Evolutionary conservation across 345 rosid genomes (phyloP), one percentile per base, ranked within the genome.

Genomic region (Fremontodendron californicum): DNA sequence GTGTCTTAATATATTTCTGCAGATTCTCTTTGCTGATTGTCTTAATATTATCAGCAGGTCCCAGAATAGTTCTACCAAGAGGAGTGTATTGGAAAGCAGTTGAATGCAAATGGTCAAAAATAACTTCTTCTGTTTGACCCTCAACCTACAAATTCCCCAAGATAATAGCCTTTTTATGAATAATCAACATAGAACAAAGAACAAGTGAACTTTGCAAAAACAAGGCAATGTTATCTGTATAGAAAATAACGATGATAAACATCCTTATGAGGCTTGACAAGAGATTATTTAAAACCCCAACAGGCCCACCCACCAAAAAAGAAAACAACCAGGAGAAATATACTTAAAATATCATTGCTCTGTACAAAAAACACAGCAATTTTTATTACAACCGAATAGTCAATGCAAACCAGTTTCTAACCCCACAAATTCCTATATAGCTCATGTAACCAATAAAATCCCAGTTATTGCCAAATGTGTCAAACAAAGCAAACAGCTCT

Each of bases 101-200:
- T n/a, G 99, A 94, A 82, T 96, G 99, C 88, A 96, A 85, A 85
- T 96, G 99, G 82, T 96, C 98, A 78, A 96, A 95, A 81, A 96
- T 89, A 78, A 96, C 99, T 78, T 96, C 99, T 82, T 92, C 99
- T 0, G 92, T 92, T 85, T 96, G 99, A 69, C 92, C 93, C 75
- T 94, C 98, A 81, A 96, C 98, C 99, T 96, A 76, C 71, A 82
- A 54, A 76, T 62, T 77, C 62, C 54, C 68, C 13, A 35, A n/a
- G 42, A 62, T 9, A 81, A 43, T 42, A 16, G 19, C 13, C 18
- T 49, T 52, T 40, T 54, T 43, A 60, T 12, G 11, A 40, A 11
- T 49, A 33, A 51, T 51, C 45, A 71, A 10, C 45, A 48, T 9
- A 27, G 25, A 25, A 37, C 13, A 19, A 65, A 12, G 7, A 39